phyloP scores from a whole-genome alignment of 192 early-diverging fungal genomes.

The Kickxella alabastrina region DNA sequence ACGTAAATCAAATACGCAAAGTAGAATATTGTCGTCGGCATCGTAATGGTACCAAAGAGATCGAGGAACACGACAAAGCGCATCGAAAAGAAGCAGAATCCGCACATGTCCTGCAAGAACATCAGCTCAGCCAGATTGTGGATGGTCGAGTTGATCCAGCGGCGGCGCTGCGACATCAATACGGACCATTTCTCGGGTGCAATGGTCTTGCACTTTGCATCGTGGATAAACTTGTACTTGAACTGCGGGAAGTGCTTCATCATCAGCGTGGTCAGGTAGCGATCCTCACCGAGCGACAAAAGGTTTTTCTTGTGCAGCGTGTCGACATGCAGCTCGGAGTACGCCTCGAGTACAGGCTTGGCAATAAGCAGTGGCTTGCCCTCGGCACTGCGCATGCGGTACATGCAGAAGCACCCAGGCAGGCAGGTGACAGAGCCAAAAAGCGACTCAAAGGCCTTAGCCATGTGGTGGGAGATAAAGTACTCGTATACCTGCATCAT shows the following conservation, averaged over 20 bases:
- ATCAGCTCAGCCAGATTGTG: slow-evolving; percentile 94
- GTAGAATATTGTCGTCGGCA: slow-evolving; percentile 82
- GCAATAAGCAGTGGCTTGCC: slow-evolving; percentile 71
- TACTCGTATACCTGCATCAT: slow-evolving; percentile 95
- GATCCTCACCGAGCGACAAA: slow-evolving; percentile 89
- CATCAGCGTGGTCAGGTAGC: slow-evolving; percentile 91
- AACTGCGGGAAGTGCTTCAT: slow-evolving; percentile 91
- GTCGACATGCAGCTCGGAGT: slow-evolving; percentile 81
- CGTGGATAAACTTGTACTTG: slow-evolving; percentile 78
- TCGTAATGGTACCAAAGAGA: slow-evolving; percentile 76
- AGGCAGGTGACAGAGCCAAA: slow-evolving; percentile 75
- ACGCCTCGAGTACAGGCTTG: slow-evolving; percentile 70
- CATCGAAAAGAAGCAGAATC: slow-evolving; percentile 98
- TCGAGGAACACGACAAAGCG: slow-evolving; percentile 95
- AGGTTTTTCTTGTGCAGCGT: slow-evolving; percentile 95
- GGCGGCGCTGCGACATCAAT: slow-evolving; percentile 85
- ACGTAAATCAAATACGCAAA: slow-evolving; percentile 75
- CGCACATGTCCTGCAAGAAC: slow-evolving; percentile 80
- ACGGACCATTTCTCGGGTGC: slow-evolving; percentile 81
- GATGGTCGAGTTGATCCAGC: slow-evolving; percentile 99
- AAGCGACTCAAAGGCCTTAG: slow-evolving; percentile 75
- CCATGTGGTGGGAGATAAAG: slow-evolving; percentile 81
- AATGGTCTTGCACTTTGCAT: slow-evolving; percentile 81
- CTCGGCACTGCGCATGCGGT: slow-evolving; percentile 58
- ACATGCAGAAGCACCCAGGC: slow-evolving; percentile 80